Evolutionary conservation across 352 stramenopile species (phyloP).

Genomic region (Phytopythium ostracodes): DNA sequence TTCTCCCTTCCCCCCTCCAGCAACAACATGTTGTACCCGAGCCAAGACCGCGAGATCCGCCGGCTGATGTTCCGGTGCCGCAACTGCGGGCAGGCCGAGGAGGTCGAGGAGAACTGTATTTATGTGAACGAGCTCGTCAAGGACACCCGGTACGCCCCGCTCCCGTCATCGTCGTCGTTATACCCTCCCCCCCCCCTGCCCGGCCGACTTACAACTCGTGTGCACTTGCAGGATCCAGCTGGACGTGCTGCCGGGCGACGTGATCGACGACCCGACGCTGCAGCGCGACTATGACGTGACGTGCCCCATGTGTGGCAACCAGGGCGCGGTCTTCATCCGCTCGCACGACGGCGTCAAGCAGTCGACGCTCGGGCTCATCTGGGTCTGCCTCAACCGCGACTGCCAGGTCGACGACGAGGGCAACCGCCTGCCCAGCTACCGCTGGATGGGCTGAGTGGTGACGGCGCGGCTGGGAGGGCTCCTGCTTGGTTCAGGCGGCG

Average conservation of each 20-base stretch:
- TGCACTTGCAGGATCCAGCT: constrained; percentile 54
- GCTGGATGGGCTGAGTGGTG: constrained; percentile 74
- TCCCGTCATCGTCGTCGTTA: not conserved
- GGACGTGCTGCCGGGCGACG: constrained; percentile 78
- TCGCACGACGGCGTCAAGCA: constrained; percentile 88
- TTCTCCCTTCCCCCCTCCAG: constrained; percentile 29
- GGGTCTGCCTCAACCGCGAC: constrained; percentile 87
- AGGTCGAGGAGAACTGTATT: constrained; percentile 90
- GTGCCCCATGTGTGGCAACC: constrained; percentile 73
- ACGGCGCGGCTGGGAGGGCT: not conserved
- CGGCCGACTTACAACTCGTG: too few relatives aligned
- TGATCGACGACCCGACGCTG: constrained; percentile 87
- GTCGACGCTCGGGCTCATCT: constrained; percentile 83
- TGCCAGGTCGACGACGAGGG: constrained; percentile 83
- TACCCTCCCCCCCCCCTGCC: too few relatives aligned
- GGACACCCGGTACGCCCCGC: constrained; percentile 63
- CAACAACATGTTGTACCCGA: constrained; percentile 92
- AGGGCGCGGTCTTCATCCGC: constrained; percentile 84
- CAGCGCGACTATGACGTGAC: constrained; percentile 85
- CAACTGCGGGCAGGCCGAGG: constrained; percentile 83
- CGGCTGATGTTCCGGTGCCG: constrained; percentile 84
- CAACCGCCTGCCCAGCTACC: constrained; percentile 80
- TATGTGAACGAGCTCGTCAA: constrained; percentile 90
- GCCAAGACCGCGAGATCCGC: constrained; percentile 82
- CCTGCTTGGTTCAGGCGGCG: not conserved